These are phyloP conservation scores for Lycium ferocissimum DNA, from an alignment of 257 asterid species.

Conservation along the genomic window DNA sequence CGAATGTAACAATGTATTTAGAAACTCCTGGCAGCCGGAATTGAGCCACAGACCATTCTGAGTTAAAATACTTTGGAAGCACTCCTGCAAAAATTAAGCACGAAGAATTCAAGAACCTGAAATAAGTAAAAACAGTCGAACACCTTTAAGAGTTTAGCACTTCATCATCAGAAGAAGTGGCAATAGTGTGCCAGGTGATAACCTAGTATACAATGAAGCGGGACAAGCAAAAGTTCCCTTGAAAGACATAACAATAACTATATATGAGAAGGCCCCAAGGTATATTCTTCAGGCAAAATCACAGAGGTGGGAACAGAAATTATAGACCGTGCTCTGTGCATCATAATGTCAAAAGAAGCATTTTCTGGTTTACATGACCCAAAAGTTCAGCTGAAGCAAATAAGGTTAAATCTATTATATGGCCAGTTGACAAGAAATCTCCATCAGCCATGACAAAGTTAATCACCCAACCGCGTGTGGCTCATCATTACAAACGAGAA, in stretches of 20 bases:
- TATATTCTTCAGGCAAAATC: slow-evolving; percentile 13
- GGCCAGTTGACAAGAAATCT: background rate
- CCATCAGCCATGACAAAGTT: background rate
- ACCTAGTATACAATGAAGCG: background rate
- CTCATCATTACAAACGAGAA: background rate
- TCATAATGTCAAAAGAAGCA: background rate
- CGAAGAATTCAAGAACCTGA: background rate
- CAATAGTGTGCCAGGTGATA: background rate
- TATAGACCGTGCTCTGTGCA: background rate
- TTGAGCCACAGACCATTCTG: slow-evolving; percentile 95
- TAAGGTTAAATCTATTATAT: background rate
- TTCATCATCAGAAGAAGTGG: background rate
- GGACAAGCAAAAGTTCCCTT: slow-evolving; percentile 4
- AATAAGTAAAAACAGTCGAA: background rate
- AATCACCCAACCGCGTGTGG: background rate
- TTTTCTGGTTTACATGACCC: background rate
- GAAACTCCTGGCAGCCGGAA: slow-evolving; percentile 84
- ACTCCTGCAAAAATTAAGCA: slow-evolving; percentile 57
- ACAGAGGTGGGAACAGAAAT: background rate
- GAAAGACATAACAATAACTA: background rate
- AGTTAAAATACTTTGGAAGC: slow-evolving; percentile 90
- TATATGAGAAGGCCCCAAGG: background rate
- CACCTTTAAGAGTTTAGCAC: background rate
- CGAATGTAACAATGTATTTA: slow-evolving; percentile 76
- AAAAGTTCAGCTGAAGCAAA: slow-evolving; percentile 1